phyloP scores from a whole-genome alignment of 495 filamentous ascomycete genomes.

The Wilcoxina mikolae region DNA sequence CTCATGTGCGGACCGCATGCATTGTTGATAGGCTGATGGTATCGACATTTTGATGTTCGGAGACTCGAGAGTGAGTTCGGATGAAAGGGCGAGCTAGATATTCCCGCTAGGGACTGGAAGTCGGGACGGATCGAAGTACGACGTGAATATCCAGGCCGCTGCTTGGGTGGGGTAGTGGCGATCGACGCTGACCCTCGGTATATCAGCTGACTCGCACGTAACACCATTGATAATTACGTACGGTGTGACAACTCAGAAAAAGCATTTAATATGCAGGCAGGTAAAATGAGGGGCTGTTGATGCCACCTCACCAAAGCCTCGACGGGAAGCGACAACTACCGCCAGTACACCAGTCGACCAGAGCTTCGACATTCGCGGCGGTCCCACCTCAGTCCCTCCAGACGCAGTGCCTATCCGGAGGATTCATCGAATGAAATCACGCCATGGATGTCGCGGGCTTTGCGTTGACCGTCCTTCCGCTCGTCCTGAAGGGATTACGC shows the following conservation, averaged over 20 bases:
- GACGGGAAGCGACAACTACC: not conserved
- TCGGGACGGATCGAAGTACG: not conserved
- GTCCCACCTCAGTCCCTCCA: too few species aligned
- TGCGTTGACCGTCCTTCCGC: slow-evolving; percentile 24
- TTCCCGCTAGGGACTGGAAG: not conserved
- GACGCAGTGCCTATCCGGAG: too few species aligned
- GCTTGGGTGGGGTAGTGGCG: not conserved
- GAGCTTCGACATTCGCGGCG: not conserved
- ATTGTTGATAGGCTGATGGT: not conserved
- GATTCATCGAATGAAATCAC: too few species aligned
- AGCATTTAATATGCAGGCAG: not conserved
- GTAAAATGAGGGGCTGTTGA: not conserved
- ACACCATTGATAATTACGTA: not conserved
- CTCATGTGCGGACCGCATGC: not conserved
- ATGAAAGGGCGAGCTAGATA: not conserved
- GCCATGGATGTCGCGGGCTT: slow-evolving; percentile 20
- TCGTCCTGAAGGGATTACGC: slow-evolving; percentile 16
- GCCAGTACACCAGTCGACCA: not conserved
- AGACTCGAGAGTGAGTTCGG: not conserved
- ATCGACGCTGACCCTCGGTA: not conserved
- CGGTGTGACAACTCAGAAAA: too few species aligned
- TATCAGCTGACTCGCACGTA: not conserved
- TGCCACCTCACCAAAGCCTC: not conserved
- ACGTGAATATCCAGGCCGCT: not conserved
- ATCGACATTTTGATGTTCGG: not conserved